Evolutionary conservation across 2,329 filamentous ascomycete genomes (phyloP).

Genomic region (Cytospora piceicola): DNA sequence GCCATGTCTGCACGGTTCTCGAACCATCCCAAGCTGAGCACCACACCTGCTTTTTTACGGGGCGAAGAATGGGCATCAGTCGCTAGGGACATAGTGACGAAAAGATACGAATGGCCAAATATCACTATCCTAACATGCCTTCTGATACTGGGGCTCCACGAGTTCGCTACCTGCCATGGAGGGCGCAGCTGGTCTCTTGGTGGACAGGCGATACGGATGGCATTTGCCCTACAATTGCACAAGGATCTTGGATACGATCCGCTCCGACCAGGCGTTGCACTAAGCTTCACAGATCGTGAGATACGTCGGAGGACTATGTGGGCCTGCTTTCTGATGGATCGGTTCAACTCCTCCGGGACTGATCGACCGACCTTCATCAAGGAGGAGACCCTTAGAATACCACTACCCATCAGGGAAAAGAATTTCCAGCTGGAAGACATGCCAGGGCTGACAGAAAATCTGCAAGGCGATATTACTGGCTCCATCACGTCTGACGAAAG

Average conservation of each 20-base stretch:
- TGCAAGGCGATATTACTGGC: constrained; percentile 72
- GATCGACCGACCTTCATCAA: constrained; percentile 90
- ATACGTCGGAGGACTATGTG: constrained; percentile 95
- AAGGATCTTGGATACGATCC: constrained; percentile 87
- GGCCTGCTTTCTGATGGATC: constrained; percentile 97
- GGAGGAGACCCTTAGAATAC: constrained; percentile 86
- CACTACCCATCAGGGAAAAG: constrained; percentile 86
- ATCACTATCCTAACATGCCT: constrained; percentile 94
- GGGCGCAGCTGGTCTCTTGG: constrained; percentile 95
- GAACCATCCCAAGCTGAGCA: constrained; percentile 78
- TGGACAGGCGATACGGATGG: constrained; percentile 95
- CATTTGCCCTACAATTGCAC: constrained; percentile 91
- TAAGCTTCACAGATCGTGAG: constrained; percentile 91
- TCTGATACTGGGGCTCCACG: constrained; percentile 85
- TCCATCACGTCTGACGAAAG: constrained; percentile 65
- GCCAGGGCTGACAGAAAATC: constrained; percentile 80
- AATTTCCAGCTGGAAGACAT: constrained; percentile 85
- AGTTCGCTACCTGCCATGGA: constrained; percentile 96
- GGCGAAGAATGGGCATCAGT: constrained; percentile 90
- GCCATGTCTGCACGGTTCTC: constrained; percentile 96
- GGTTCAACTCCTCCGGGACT: constrained; percentile 94
- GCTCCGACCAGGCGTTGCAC: constrained; percentile 63
- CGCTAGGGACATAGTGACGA: constrained; percentile 84
- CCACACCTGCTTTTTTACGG: constrained; percentile 78
- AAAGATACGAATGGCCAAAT: constrained; percentile 91